A percentile compares a stretch with the other conserved stretches of the same genome.
Conservation (phyloP, 2,329 filamentous ascomycete genomes). For the Neobulgaria alba region DNA sequence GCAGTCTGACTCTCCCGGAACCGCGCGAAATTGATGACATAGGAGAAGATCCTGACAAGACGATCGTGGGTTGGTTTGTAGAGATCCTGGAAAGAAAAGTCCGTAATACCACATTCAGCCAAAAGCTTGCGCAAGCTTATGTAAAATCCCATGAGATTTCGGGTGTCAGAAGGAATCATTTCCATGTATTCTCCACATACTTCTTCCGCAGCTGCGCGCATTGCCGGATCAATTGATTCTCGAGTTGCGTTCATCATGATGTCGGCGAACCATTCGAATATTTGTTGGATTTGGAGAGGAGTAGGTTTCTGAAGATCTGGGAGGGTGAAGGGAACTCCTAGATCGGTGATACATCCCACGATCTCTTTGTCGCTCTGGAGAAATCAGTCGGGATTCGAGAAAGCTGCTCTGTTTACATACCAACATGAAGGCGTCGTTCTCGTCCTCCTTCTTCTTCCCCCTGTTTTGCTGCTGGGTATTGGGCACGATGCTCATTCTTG, state of each 20-base stretch:
- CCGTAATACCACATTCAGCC: slow-evolving; percentile 79
- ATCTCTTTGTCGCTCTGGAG: slow-evolving; percentile 62
- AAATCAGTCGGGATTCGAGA: slow-evolving; percentile 11
- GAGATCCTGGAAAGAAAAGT: slow-evolving; percentile 89
- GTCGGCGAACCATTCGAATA: slow-evolving; percentile 97
- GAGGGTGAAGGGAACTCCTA: slow-evolving; percentile 80
- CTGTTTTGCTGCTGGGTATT: slow-evolving; percentile 37
- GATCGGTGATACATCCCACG: slow-evolving; percentile 93
- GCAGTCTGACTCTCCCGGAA: slow-evolving; percentile 89
- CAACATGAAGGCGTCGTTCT: slow-evolving; percentile 49
- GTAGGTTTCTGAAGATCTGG: slow-evolving; percentile 91
- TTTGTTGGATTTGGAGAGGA: slow-evolving; percentile 87
- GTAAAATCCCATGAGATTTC: slow-evolving; percentile 95
- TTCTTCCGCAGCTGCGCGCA: slow-evolving; percentile 86
- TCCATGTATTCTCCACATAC: slow-evolving; percentile 78
- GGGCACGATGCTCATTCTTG: slow-evolving; percentile 43
- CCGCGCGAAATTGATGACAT: slow-evolving; percentile 96
- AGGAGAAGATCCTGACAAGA: slow-evolving; percentile 90
- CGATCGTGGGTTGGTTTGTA: slow-evolving; percentile 86
- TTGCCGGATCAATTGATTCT: slow-evolving; percentile 87
- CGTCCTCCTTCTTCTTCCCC: slow-evolving; percentile 46
- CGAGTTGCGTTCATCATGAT: slow-evolving; percentile 88
- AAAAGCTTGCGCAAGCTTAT: slow-evolving; percentile 72
- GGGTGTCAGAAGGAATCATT: slow-evolving; percentile 75
- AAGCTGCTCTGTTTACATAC: slow-evolving; percentile 29